Evolutionary conservation across 345 rosid genomes (phyloP).

Genomic region (Xanthoceras sorbifolium): DNA sequence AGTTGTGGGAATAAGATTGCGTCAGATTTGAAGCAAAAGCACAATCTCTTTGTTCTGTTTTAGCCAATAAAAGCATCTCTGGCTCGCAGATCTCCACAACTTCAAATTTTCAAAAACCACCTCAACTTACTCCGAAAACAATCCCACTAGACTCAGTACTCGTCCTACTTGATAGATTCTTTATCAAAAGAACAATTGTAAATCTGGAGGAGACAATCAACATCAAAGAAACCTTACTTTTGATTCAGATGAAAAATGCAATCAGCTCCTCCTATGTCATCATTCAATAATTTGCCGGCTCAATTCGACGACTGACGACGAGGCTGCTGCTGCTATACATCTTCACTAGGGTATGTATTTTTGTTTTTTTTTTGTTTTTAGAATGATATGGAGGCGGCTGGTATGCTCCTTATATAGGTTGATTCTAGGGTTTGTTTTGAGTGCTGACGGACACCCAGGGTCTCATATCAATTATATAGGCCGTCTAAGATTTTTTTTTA

Average conservation of each 20-base stretch:
- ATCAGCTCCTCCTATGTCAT: conserved; percentile 13
- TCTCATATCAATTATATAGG: too few relatives aligned
- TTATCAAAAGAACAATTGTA: background rate
- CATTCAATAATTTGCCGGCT: conserved; percentile 12
- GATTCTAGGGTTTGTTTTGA: too few relatives aligned
- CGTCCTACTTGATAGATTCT: background rate
- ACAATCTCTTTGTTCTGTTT: background rate
- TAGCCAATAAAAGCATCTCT: background rate
- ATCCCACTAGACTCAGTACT: background rate
- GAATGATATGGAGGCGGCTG: background rate
- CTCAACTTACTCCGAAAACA: background rate
- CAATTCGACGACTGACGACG: background rate
- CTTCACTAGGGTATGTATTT: background rate
- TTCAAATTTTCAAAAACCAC: background rate
- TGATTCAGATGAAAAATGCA: background rate
- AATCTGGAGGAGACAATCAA: background rate
- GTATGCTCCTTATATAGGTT: too few relatives aligned
- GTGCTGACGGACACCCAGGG: too few relatives aligned
- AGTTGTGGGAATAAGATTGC: background rate
- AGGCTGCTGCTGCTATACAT: background rate
- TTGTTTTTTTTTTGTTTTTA: too few relatives aligned
- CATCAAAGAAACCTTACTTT: background rate
- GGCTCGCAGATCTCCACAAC: background rate
- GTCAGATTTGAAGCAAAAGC: background rate
- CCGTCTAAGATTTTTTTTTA: too few relatives aligned